Evolutionary conservation across 83 land plant species (phyloP).

Genomic region (Picea abies): DNA sequence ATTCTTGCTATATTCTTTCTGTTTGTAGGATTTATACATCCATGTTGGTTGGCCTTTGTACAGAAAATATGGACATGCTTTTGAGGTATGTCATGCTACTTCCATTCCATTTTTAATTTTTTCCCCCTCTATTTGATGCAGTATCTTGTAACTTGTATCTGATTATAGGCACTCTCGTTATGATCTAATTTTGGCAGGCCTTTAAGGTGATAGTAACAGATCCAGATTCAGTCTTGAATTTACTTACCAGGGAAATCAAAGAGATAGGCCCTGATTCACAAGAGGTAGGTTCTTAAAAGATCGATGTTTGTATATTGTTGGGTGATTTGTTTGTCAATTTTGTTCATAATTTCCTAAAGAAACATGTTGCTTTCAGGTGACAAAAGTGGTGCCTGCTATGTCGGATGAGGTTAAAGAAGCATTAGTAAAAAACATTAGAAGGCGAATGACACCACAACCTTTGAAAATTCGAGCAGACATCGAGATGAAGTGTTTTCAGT

Average conservation of each 20-base stretch:
- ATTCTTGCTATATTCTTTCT: background rate
- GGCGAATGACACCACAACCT: constrained; percentile 97
- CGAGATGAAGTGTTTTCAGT: constrained; percentile 96
- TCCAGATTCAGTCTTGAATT: constrained; percentile 79
- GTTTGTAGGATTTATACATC: constrained; percentile 77
- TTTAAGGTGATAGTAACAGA: constrained; percentile 91
- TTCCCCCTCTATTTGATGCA: background rate
- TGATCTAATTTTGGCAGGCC: constrained; percentile 55
- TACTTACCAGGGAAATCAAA: constrained; percentile 86
- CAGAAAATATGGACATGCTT: constrained; percentile 93
- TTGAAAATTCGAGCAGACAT: constrained; percentile 93
- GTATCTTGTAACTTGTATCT: background rate
- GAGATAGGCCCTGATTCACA: constrained; percentile 88
- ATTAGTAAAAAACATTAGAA: constrained; percentile 83
- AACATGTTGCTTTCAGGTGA: constrained; percentile 45
- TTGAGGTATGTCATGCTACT: constrained; percentile 60
- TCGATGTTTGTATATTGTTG: background rate
- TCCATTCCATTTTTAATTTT: background rate
- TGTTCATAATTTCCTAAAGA: constrained; percentile 1
- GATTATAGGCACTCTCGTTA: background rate
- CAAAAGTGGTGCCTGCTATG: constrained; percentile 83
- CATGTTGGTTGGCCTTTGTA: constrained; percentile 96
- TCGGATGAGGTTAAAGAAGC: constrained; percentile 83
- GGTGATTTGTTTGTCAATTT: background rate
- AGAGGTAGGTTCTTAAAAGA: constrained; percentile 59